phyloP scores from a whole-genome alignment of 352 stramenopile species.

The Pythium myriotylum region DNA sequence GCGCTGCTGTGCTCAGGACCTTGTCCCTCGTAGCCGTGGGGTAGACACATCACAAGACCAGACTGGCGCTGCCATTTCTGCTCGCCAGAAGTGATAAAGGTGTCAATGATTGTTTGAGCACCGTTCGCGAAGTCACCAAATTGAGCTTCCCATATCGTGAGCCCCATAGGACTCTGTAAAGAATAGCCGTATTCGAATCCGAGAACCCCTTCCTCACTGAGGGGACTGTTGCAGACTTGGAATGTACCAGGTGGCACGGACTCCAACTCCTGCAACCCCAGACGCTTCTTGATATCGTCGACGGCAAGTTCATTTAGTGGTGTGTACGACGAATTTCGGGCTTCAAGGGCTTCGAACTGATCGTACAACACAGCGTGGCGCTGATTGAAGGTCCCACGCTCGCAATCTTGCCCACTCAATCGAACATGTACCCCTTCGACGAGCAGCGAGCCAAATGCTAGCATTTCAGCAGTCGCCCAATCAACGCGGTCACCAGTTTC shows the following conservation, averaged over 20 bases:
- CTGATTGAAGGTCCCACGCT: conserved; percentile 91
- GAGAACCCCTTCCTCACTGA: conserved; percentile 85
- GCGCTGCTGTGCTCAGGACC: conserved; percentile 85
- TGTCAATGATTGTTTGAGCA: conserved; percentile 89
- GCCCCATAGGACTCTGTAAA: conserved; percentile 63
- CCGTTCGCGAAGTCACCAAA: conserved; percentile 91
- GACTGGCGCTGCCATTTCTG: conserved; percentile 92
- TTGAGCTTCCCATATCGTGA: conserved; percentile 93
- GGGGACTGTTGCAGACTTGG: conserved; percentile 79
- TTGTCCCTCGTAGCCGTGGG: conserved; percentile 87
- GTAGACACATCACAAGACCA: conserved; percentile 74
- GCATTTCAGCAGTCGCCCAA: conserved; percentile 88
- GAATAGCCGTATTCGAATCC: conserved; percentile 91
- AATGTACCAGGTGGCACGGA: conserved; percentile 49
- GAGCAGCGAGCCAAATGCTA: conserved; percentile 84
- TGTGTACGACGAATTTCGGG: conserved; percentile 91
- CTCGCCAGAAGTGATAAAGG: conserved; percentile 81
- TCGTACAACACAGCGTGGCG: conserved; percentile 89
- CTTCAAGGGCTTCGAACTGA: conserved; percentile 77
- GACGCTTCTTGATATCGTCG: conserved; percentile 42
- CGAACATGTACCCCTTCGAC: conserved; percentile 86
- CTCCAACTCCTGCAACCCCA: conserved; percentile 47
- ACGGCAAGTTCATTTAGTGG: conserved; percentile 90
- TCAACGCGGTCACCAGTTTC: conserved; percentile 84
- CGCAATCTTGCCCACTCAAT: conserved; percentile 87